Conservation (phyloP, 1,284 basidiomycete species). For the Marasmius fiardii region DNA sequence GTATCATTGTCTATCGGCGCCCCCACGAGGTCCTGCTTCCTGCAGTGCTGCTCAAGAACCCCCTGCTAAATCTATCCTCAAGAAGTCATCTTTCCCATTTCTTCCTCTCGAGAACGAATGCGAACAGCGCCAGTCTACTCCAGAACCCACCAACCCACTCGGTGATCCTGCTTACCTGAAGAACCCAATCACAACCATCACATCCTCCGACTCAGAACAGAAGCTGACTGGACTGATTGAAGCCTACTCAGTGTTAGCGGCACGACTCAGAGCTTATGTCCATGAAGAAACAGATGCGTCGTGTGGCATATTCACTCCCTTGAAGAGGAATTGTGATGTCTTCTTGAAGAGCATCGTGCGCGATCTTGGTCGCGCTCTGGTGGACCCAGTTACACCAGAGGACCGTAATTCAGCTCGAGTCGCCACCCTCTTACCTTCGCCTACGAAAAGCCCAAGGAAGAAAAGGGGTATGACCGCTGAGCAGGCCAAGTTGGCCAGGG, state of each 20-base stretch:
- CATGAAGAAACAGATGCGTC: constrained; percentile 46
- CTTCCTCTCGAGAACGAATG: constrained; percentile 35
- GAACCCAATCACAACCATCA: constrained; percentile 55
- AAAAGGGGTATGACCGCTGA: constrained; percentile 67
- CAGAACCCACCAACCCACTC: constrained; percentile 68
- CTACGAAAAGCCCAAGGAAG: constrained; percentile 49
- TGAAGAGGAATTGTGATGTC: constrained; percentile 46
- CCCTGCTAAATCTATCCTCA: constrained; percentile 63
- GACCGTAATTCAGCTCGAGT: constrained; percentile 17
- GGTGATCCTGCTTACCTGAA: constrained; percentile 59
- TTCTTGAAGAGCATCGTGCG: constrained; percentile 56
- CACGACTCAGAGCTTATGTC: constrained; percentile 54
- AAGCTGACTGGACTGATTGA: constrained; percentile 59
- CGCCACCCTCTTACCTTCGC: constrained; percentile 37
- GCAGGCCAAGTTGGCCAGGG: constrained; percentile 72
- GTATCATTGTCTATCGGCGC: constrained; percentile 44
- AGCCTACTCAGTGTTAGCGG: constrained; percentile 65
- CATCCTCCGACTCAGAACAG: constrained; percentile 36
- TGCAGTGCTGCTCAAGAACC: constrained; percentile 33
- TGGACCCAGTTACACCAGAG: constrained; percentile 45
- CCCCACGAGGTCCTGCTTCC: constrained; percentile 30
- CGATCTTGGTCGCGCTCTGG: constrained; percentile 60
- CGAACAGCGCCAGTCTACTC: constrained; percentile 57
- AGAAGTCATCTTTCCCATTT: constrained; percentile 37
- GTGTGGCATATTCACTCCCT: constrained; percentile 68